A percentile compares a stretch with the other conserved stretches of the same genome.
Evolutionary conservation across 129 eudicot genomes (phyloP).

Genomic region (Tagetes erecta): DNA sequence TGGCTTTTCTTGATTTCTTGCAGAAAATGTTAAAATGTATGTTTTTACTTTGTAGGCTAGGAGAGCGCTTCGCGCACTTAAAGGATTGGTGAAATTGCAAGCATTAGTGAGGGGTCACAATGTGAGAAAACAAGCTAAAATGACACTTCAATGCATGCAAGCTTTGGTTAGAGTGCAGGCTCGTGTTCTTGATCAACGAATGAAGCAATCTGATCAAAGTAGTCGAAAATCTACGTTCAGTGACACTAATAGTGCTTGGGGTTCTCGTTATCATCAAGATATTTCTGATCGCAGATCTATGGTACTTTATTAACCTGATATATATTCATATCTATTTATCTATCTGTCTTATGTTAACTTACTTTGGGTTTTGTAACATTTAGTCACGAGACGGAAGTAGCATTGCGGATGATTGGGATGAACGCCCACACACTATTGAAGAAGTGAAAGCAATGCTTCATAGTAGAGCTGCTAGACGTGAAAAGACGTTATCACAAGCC

Average conservation of each 20-base stretch:
- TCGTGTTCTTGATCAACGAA: conserved; percentile 71
- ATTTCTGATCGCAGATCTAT: conserved; percentile 58
- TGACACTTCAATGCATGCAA: conserved; percentile 86
- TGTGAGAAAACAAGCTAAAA: conserved; percentile 80
- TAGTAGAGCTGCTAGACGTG: conserved; percentile 67
- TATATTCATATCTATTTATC: neutral
- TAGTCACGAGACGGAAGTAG: conserved; percentile 81
- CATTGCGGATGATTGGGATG: conserved; percentile 83
- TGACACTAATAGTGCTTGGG: conserved; percentile 57
- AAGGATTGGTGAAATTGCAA: conserved; percentile 80
- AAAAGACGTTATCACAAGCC: conserved; percentile 63
- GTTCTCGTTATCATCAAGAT: conserved; percentile 60
- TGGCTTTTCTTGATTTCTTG: neutral
- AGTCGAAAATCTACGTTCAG: conserved; percentile 65
- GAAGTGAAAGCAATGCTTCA: conserved; percentile 85
- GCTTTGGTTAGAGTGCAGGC: conserved; percentile 78
- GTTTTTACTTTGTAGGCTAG: conserved; percentile 53
- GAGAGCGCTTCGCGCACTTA: conserved; percentile 77
- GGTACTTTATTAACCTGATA: conserved; percentile 29
- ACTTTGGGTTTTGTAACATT: conserved; percentile 20
- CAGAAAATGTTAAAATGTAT: neutral
- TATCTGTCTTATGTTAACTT: conserved; percentile 12
- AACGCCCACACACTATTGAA: conserved; percentile 75
- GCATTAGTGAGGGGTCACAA: conserved; percentile 86
- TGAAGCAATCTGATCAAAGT: conserved; percentile 55